phyloP scores from a whole-genome alignment of 2,329 filamentous ascomycete genomes.

The Capronia epimyces region DNA sequence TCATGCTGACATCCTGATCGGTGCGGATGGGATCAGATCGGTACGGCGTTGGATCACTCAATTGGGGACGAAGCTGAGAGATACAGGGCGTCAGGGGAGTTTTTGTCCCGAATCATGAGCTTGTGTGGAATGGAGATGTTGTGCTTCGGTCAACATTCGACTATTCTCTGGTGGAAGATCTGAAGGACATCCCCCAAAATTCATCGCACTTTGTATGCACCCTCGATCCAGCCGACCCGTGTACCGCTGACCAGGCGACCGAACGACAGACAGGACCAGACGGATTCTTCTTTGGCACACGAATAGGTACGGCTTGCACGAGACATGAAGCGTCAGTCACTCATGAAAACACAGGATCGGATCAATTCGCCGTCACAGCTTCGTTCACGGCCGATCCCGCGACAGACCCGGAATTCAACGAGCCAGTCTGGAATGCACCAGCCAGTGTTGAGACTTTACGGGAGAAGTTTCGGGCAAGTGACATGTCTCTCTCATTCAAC shows the following conservation, averaged over 20 bases:
- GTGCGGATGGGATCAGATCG: conserved; percentile 52
- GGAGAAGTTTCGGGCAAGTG: neutral
- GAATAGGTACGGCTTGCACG: neutral
- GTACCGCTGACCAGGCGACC: too few species aligned
- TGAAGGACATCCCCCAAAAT: conserved; percentile 39
- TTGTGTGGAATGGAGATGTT: conserved; percentile 43
- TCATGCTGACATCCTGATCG: conserved; percentile 47
- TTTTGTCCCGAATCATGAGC: conserved; percentile 41
- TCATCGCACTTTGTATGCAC: conserved; percentile 43
- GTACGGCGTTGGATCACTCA: neutral
- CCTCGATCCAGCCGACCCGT: too few species aligned
- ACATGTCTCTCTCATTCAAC: too few species aligned
- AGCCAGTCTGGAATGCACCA: conserved; percentile 1
- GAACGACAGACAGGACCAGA: conserved; percentile 37
- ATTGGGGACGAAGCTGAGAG: neutral
- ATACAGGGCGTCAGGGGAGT: conserved; percentile 30
- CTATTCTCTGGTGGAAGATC: conserved; percentile 36
- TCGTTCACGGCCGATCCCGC: neutral
- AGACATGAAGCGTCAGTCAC: too few species aligned
- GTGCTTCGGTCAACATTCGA: conserved; percentile 45
- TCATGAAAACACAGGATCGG: neutral
- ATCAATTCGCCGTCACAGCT: neutral
- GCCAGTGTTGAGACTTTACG: neutral
- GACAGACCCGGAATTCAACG: neutral
- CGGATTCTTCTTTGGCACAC: neutral